phyloP scores from a whole-genome alignment of 2,329 filamentous ascomycete species.

The Metarhizium sp. region DNA sequence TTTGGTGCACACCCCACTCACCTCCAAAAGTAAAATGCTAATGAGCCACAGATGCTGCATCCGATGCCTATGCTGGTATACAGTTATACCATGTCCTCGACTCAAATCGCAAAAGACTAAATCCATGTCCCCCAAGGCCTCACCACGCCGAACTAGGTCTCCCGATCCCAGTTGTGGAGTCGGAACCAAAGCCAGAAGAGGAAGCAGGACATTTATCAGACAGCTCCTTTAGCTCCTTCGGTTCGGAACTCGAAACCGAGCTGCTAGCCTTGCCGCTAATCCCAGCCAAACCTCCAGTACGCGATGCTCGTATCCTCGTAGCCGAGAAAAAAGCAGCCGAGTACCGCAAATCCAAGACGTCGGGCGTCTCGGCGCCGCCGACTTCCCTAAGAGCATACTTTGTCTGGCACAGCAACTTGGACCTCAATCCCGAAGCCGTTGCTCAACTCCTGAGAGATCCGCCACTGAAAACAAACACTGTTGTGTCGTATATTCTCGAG shows the following conservation, averaged over 20 bases:
- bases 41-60: constrained; percentile 55
- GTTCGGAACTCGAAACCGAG: background rate
- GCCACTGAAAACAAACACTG: constrained; percentile 46
- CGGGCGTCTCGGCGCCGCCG: constrained; percentile 13
- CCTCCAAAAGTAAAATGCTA: background rate
- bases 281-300: background rate
- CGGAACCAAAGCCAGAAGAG: constrained; percentile 1
- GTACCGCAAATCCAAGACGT: constrained; percentile 23
- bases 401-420: constrained; percentile 49
- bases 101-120: constrained; percentile 52
- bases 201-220: constrained; percentile 7
- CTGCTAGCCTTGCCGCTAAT: background rate
- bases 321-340: constrained; percentile 30
- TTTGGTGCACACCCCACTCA: background rate
- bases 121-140: constrained; percentile 63
- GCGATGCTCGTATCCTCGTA: constrained; percentile 32
- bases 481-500: constrained; percentile 49
- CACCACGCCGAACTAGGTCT: constrained; percentile 55
- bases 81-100: constrained; percentile 68
- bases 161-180: constrained; percentile 44
- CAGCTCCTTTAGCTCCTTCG: background rate
- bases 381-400: constrained; percentile 48
- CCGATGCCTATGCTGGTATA: constrained; percentile 72
- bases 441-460: constrained; percentile 49
- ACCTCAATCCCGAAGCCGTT: constrained; percentile 37